Conservation (phyloP, 2,329 filamentous ascomycete genomes). For the Trichoderma sp. region DNA sequence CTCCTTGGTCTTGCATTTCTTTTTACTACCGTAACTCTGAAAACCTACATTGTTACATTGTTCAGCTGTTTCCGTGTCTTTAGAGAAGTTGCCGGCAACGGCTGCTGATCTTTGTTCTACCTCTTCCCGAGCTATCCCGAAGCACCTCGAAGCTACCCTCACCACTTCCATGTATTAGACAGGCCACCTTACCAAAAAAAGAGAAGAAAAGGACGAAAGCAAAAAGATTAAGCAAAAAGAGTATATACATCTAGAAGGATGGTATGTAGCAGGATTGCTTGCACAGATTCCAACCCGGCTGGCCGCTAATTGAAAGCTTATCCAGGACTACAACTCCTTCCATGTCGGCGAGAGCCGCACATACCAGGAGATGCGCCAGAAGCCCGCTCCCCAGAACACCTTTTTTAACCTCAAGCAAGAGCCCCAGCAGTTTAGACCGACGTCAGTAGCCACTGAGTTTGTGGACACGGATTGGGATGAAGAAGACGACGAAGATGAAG, state of each 20-base stretch:
- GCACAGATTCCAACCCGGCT: neutral
- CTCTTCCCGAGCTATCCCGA: neutral
- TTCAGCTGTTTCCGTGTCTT: constrained; percentile 24
- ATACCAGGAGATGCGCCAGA: constrained; percentile 56
- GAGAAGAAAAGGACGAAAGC: neutral
- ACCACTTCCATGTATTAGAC: constrained; percentile 4
- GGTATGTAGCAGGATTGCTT: constrained; percentile 32
- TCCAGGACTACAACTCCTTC: constrained; percentile 40
- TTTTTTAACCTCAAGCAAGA: constrained; percentile 62
- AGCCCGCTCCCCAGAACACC: constrained; percentile 52
- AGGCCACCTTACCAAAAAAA: neutral
- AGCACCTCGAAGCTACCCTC: neutral
- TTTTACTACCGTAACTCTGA: constrained; percentile 30
- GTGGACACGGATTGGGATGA: constrained; percentile 76
- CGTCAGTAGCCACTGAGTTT: constrained; percentile 74
- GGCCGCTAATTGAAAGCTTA: neutral
- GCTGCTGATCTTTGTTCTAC: constrained; percentile 26
- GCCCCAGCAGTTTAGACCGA: constrained; percentile 54
- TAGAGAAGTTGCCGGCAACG: constrained; percentile 43
- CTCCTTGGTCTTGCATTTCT: constrained; percentile 30
- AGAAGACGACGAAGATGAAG: constrained; percentile 46
- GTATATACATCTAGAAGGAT: constrained; percentile 29
- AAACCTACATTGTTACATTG: constrained; percentile 23
- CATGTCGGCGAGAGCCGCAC: constrained; percentile 41
- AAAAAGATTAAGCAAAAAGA: neutral